A percentile compares a stretch with the other conserved stretches of the same genome.
These are phyloP conservation scores for Emericellopsis atlantica DNA, from an alignment of 2,329 filamentous ascomycete genomes.

Conservation along the genomic window DNA sequence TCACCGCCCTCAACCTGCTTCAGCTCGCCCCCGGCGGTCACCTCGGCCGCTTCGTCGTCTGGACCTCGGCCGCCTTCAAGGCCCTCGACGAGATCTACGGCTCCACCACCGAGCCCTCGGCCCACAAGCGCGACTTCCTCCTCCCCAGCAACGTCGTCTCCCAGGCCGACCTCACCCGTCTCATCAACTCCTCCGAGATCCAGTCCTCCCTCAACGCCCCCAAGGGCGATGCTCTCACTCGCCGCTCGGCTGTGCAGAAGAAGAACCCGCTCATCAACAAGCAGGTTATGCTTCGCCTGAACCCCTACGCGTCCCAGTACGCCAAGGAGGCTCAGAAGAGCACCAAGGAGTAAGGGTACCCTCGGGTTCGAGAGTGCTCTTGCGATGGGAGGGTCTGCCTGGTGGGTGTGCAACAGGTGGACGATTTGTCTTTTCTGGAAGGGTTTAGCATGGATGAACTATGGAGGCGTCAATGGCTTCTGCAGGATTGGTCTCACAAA, in stretches of 20 bases:
- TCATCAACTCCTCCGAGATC: slow-evolving; percentile 99
- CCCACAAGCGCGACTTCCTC: slow-evolving; percentile 98
- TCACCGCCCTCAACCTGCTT: slow-evolving; percentile 93
- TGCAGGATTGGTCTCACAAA: slow-evolving; percentile 17
- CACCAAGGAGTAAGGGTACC: slow-evolving; percentile 17
- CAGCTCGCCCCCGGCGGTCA: slow-evolving; percentile 98
- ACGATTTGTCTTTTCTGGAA: slow-evolving; percentile 1
- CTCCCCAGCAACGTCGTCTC: slow-evolving; percentile 84
- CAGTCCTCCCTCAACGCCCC: slow-evolving; percentile 89
- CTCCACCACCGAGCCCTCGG: slow-evolving; percentile 75
- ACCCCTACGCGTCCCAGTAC: slow-evolving; percentile 92
- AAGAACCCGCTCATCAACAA: slow-evolving; percentile 99
- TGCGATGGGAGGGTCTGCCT: neutral
- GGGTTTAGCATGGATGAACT: slow-evolving; percentile 17
- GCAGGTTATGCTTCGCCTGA: slow-evolving; percentile 96
- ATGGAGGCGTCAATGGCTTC: slow-evolving; percentile 23
- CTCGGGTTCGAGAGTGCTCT: neutral
- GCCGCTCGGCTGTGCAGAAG: slow-evolving; percentile 90
- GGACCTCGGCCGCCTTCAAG: slow-evolving; percentile 94
- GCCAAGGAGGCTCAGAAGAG: slow-evolving; percentile 48
- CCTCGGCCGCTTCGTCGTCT: slow-evolving; percentile 97
- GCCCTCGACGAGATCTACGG: slow-evolving; percentile 96
- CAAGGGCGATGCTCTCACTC: slow-evolving; percentile 81
- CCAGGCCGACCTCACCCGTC: slow-evolving; percentile 89
- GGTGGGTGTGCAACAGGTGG: slow-evolving; percentile 4